These are phyloP conservation scores for Stephania cephalantha DNA, from an alignment of 164 flowering plant species.

Conservation along the genomic window DNA sequence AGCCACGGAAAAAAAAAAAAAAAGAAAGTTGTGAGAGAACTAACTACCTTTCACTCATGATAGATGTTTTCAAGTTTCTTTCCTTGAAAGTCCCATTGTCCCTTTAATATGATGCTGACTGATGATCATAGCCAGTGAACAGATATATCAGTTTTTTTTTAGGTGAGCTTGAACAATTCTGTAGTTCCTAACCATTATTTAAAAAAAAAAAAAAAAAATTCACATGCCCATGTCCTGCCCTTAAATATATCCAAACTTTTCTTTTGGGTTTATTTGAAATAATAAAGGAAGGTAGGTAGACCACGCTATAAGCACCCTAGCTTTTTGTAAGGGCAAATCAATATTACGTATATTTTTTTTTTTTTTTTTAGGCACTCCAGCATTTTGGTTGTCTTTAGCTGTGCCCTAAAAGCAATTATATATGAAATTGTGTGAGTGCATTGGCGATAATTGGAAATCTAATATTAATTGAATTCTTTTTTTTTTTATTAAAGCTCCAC, in stretches of 20 bases:
- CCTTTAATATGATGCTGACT: constrained; percentile 1
- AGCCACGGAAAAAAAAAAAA: too few species aligned
- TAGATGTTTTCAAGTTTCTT: neutral
- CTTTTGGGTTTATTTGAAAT: neutral
- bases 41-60: neutral
- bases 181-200: too few species aligned
- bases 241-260: neutral
- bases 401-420: neutral
- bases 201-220: neutral
- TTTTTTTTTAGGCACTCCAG: too few species aligned
- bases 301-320: too few species aligned
- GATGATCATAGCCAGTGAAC: neutral
- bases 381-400: too few species aligned
- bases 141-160: neutral
- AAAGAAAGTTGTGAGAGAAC: neutral
- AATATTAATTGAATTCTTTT: neutral
- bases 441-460: neutral
- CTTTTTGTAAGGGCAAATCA: too few species aligned
- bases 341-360: too few species aligned
- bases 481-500: neutral
- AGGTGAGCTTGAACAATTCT: too few species aligned
- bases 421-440: neutral
- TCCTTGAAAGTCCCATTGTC: neutral
- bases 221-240: constrained; percentile 1
- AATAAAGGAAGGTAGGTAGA: neutral